These are phyloP conservation scores for Pseudopithomyces maydicus DNA, from an alignment of 2,329 filamentous ascomycete genomes.

Conservation along the genomic window DNA sequence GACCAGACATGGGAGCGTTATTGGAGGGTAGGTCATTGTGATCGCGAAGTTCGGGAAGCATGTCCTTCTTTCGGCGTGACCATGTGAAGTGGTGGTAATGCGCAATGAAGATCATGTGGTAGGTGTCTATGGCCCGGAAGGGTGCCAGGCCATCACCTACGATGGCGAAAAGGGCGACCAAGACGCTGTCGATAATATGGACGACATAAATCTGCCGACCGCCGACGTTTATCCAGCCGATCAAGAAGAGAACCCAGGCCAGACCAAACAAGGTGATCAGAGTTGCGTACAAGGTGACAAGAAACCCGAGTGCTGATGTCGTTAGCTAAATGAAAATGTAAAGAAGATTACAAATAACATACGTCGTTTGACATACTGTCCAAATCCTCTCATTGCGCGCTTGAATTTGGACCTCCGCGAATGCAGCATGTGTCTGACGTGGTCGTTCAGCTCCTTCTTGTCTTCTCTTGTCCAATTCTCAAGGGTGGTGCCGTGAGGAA, in stretches of 20 bases:
- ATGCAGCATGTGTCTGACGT: constrained; percentile 86
- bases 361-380: constrained; percentile 76
- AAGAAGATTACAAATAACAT: constrained; percentile 36
- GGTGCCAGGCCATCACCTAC: constrained; percentile 68
- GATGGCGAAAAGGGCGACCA: constrained; percentile 67
- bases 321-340: background rate
- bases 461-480: constrained; percentile 78
- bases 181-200: constrained; percentile 61
- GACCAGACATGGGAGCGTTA: constrained; percentile 51
- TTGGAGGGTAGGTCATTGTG: constrained; percentile 68
- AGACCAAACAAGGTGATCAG: constrained; percentile 84
- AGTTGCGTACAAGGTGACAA: constrained; percentile 82
- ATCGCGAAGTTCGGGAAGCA: constrained; percentile 66
- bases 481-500: constrained; percentile 74
- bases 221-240: constrained; percentile 86
- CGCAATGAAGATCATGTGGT: constrained; percentile 83
- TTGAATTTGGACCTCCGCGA: constrained; percentile 81
- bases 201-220: constrained; percentile 67
- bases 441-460: constrained; percentile 78
- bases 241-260: constrained; percentile 89
- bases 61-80: constrained; percentile 66
- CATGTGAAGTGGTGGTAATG: constrained; percentile 72
- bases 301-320: constrained; percentile 70
- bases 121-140: constrained; percentile 80
- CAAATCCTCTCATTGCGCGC: constrained; percentile 77